Base-by-base conservation (phyloP, 2,329 filamentous ascomycete species). In the Curvularia verruculosa region DNA sequence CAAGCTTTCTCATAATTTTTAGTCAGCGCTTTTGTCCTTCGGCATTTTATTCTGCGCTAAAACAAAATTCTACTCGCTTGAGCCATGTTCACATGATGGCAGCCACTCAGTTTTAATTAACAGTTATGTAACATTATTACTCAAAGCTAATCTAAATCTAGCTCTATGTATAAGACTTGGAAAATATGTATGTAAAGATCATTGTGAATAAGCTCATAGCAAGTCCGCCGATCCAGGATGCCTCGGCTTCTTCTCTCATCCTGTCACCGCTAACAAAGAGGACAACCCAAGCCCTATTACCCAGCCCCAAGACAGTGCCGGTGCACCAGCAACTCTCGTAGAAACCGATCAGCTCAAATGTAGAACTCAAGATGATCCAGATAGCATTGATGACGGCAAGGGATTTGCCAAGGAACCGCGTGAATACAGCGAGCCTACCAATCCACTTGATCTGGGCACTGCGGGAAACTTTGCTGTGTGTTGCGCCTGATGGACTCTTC, bases 181-280 rank as follows among this genome's bases (percentile, higher is more conserved):
- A 13, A 44, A 51, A 3, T 8, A 44, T 12, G 19, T 51, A 51
- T 8, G 49, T 44, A 26, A 51, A 36, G 10, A 44, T 36, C 24
- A 51, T 51, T 26, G 39, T 51, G 13, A 24, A 44, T 10, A 51
- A 23, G 28, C 49, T 51, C 49, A 51, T 44, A 26, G 39, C 39
- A 51, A 51, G 49, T 44, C 49, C 49, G 19, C 49, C 49, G 18
- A 51, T 44, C 49, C 49, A 51, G 4, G 49, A 51, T 24, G 49
- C 28, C 15, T 51, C 28, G 3, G 49, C 49, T 0, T 51, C 49
- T 13, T 51, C 49, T 44, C 49, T 34, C 39, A 51, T 21, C 28
- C 18, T 44, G 28, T 51, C 49, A 13, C 49, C 49, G 37, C 28
- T 36, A 13, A 51, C 49, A 44, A 51, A 51, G 15, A 51, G 49